Evolutionary conservation across 176 grass and related monocot species (phyloP), one percentile per base, ranked within the genome.

Genomic region (Echinochloa phyllopogon): DNA sequence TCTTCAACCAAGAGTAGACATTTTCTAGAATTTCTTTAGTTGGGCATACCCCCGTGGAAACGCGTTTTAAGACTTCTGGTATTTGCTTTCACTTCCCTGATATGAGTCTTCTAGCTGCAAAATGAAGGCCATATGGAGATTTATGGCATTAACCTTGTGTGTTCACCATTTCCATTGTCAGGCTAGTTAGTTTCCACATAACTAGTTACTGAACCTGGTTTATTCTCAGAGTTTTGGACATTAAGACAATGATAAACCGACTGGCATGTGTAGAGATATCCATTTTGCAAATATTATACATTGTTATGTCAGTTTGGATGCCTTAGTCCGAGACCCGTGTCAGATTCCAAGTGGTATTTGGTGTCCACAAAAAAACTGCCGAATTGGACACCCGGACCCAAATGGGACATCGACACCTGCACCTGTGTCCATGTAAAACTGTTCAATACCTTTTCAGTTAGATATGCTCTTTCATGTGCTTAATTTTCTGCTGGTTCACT

Each of bases 271-370:
- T 79, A 69, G 50, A 69, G 52, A 27, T 70, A 37, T 39, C 77
- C 10, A 41, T 63, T 77, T 82, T 70, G 86, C 48, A 68, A 72
- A 65, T 18, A 55, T 38, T 62, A 33, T 53, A 51, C 29, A 21
- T 81, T 4, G 37, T 80, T 56, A 67, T 80, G 60, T 10, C 43
- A 33, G 51, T 73, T 83, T 73, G 17, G 42, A 24, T 76, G 82
- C 23, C n/a, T 67, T 55, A 76, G 29, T 33, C 29, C 29, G 2
- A 33, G 29, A 33, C 29, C 29, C 29, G 29, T 33, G 29, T 33
- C 29, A 33, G 29, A 33, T 33, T 33, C 29, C 29, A 33, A 33
- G 29, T 33, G 29, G 29, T 33, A 33, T 33, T 33, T 33, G 29
- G 29, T 33, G 29, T 33, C 29, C 29, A 33, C 29, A 2, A 33